phyloP scores from a whole-genome alignment of 768 basidiomycete species.

The Podaxis mareebaensis region DNA sequence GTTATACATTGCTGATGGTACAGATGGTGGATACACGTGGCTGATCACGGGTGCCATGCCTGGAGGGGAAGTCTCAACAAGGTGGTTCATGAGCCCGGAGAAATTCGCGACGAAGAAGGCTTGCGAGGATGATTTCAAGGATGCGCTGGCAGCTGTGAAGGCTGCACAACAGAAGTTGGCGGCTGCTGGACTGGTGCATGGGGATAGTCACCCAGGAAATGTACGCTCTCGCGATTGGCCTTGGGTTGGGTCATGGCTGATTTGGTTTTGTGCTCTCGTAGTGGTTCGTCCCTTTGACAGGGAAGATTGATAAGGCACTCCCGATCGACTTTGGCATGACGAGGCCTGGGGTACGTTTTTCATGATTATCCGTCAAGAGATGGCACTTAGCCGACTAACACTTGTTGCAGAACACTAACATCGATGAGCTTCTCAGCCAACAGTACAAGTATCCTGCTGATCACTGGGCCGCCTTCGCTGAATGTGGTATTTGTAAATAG shows the following conservation, averaged over 20 bases:
- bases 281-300: neutral
- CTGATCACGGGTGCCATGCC: constrained; percentile 7
- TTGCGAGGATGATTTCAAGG: constrained; percentile 1
- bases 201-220: constrained; percentile 1
- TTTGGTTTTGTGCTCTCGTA: neutral
- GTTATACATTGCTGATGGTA: neutral
- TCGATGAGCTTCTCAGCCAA: neutral
- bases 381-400: neutral
- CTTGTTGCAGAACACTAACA: neutral
- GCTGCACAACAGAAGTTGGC: neutral
- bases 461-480: neutral
- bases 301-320: neutral
- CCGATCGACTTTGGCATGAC: neutral
- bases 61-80: neutral
- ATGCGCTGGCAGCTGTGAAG: neutral
- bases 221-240: neutral
- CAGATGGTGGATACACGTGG: neutral
- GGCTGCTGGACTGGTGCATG: neutral
- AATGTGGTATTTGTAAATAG: neutral
- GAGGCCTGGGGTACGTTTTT: neutral
- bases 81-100: neutral
- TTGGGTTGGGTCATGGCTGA: too few species aligned
- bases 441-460: neutral
- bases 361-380: neutral
- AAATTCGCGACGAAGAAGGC: constrained; percentile 9